Evolutionary conservation across 2,329 filamentous ascomycete genomes (phyloP), one percentile per base, ranked within the genome.

Genomic region (Fusarium aywerte): DNA sequence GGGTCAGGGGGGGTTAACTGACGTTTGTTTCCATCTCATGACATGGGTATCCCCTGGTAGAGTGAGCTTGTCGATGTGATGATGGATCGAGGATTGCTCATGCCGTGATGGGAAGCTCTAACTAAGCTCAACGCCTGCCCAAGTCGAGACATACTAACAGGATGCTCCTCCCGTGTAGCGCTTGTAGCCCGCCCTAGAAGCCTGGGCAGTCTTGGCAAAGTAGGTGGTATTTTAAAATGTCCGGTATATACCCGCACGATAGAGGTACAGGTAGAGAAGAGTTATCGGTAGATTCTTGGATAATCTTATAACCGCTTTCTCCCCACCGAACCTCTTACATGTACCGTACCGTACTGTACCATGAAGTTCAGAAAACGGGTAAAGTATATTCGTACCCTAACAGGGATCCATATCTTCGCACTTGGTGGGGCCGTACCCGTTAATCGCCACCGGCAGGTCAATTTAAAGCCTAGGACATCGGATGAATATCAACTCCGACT

Each of bases 1-100:
- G 48, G 36, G 12, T 33, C 53, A 42, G 44, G 49, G 42, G 45
- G 31, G 23, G 45, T 16, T 21, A 58, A 51, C 59, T 63, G 59
- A 63, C 60, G 54, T 63, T 63, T 60, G 60, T 65, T 65, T 56
- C 62, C 49, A 42, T 40, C 18, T 43, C 23, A 32, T 40, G 48
- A 21, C 58, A 62, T 62, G 29, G 56, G 16, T 54, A 21, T 39
- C 40, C 58, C 56, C 27, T 61, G 56, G 40, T 27, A 18, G 6
- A 27, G 23, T 43, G 40, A 43, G 48, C 35, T 47, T 47, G 33
- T 20, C 40, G 7, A 20, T 43, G 20, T 47, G 40, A 40, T 62
- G 21, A 18, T 55, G 43, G 49, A 53, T 44, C 31, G 32, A 48
- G 44, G 32, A 49, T 33, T 49, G 20, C 15, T 32, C 27, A 21